phyloP scores from a whole-genome alignment of 1,139 yeast genomes.

The Protomyces inouyei region DNA sequence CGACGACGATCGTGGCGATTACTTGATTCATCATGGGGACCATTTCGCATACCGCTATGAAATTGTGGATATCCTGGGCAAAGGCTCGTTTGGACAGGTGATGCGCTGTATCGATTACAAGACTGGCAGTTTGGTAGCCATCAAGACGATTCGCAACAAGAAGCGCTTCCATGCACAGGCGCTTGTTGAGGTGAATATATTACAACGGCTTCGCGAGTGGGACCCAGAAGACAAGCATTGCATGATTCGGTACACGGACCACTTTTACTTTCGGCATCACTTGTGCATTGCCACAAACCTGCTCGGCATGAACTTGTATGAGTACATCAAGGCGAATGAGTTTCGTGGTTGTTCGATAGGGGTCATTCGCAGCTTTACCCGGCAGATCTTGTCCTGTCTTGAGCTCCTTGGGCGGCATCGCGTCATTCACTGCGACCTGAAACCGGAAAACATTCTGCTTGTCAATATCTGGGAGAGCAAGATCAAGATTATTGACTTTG shows the following conservation, averaged over 20 bases:
- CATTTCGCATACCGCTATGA: constrained; percentile 75
- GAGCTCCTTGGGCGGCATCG: constrained; percentile 53
- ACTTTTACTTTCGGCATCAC: constrained; percentile 76
- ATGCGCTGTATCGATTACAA: constrained; percentile 67
- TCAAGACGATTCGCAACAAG: constrained; percentile 71
- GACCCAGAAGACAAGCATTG: constrained; percentile 47
- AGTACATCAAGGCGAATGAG: constrained; percentile 56
- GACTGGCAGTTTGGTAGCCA: constrained; percentile 54
- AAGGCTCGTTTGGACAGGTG: constrained; percentile 83
- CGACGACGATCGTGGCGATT: constrained; percentile 66
- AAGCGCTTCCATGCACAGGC: constrained; percentile 75
- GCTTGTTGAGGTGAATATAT: constrained; percentile 66
- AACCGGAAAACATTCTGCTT: constrained; percentile 88
- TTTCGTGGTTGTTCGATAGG: constrained; percentile 59
- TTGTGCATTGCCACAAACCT: constrained; percentile 76
- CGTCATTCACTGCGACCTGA: constrained; percentile 78
- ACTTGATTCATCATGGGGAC: constrained; percentile 54
- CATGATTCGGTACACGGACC: constrained; percentile 57
- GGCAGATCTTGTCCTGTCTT: constrained; percentile 57
- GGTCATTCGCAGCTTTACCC: constrained; percentile 48
- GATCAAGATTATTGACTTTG: constrained; percentile 91
- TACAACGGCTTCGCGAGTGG: constrained; percentile 47
- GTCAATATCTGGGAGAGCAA: constrained; percentile 78
- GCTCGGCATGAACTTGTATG: constrained; percentile 62
- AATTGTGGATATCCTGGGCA: constrained; percentile 57